Base-by-base conservation (phyloP, 2,329 filamentous ascomycete genomes). In the Colletotrichum gigasporum region DNA sequence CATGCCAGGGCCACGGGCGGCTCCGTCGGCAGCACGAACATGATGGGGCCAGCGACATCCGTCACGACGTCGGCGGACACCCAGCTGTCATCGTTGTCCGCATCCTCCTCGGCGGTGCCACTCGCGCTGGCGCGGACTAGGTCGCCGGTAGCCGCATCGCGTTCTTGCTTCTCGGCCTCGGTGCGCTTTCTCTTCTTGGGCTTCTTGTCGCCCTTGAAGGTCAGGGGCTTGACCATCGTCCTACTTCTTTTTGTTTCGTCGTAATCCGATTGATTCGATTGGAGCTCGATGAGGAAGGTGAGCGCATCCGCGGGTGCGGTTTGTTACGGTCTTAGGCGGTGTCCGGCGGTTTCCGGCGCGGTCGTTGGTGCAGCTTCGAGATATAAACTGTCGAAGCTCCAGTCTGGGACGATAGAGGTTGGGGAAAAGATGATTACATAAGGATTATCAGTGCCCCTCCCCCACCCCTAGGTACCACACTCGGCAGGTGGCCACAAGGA, bases 171-270 rank as follows among this genome's bases (percentile, higher is more conserved):
- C 42, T 87, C 82, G 42, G 80, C 80, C 54, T 83, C 82, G 48
- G 85, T 79, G 70, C 92, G 89, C 85, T 97, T 97, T 76, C 93
- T 87, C 84, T 97, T 97, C 79, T 96, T 97, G 64, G 87, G 81
- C 81, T 96, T 96, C 79, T 96, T 97, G 81, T 99, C 96, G 83
- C 96, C 96, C 81, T 99, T 99, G 85, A 99, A 99, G 50, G 89
- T 85, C 63, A 99, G 87, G 48, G 95, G 90, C 77, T 97, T 97
- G 71, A 97, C 90, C 92, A 96, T 96, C 66, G 68, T 79, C 50
- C 18, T 22, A 24, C 45, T 53, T 32, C 58, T 18, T 8, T 44
- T 28, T 35, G 39, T 55, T 5, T 20, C 28, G 42, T 37, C 14
- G 7, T 24, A 16, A 47, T 35, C 28, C 41, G 53, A 47, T 34